Evolutionary conservation across 2,329 filamentous ascomycete genomes (phyloP).

Genomic region (Penicillium sp.): DNA sequence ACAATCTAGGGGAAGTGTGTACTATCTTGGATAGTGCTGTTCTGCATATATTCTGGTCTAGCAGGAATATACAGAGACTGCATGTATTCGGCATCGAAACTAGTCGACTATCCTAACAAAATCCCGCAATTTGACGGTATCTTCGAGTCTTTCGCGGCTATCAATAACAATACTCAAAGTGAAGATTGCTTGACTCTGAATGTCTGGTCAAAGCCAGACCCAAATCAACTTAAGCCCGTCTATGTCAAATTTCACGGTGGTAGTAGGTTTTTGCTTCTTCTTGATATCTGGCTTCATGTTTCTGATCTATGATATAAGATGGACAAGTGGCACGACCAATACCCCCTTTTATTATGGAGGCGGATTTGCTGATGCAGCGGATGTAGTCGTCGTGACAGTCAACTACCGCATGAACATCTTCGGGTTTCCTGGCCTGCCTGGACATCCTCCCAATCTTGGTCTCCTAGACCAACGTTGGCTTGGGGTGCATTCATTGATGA

Average conservation of each 20-base stretch:
- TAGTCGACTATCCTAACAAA: conserved; percentile 18
- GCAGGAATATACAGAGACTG: conserved; percentile 1
- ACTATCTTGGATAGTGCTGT: background rate
- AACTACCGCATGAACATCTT: conserved; percentile 45
- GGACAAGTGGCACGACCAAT: conserved; percentile 33
- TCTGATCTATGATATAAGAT: conserved; percentile 26
- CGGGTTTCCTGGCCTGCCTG: conserved; percentile 38
- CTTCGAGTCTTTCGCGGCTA: conserved; percentile 21
- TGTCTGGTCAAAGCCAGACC: conserved; percentile 26
- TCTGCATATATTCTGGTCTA: background rate
- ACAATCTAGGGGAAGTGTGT: background rate
- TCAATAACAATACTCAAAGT: conserved; percentile 27
- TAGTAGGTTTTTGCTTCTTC: conserved; percentile 13
- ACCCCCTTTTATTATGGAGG: conserved; percentile 38
- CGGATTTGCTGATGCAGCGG: conserved; percentile 35
- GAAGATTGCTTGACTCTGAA: conserved; percentile 37
- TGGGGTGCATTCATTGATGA: conserved; percentile 43
- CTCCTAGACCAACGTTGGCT: conserved; percentile 51
- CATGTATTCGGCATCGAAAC: background rate
- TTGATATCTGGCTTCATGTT: background rate
- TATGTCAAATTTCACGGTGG: conserved; percentile 42
- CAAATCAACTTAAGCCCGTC: conserved; percentile 31
- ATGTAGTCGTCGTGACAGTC: conserved; percentile 41
- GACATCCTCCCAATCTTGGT: conserved; percentile 44
- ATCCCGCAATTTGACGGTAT: conserved; percentile 20